Base-by-base conservation (phyloP, 2,329 filamentous ascomycete species). In the Metarhizium rileyi region DNA sequence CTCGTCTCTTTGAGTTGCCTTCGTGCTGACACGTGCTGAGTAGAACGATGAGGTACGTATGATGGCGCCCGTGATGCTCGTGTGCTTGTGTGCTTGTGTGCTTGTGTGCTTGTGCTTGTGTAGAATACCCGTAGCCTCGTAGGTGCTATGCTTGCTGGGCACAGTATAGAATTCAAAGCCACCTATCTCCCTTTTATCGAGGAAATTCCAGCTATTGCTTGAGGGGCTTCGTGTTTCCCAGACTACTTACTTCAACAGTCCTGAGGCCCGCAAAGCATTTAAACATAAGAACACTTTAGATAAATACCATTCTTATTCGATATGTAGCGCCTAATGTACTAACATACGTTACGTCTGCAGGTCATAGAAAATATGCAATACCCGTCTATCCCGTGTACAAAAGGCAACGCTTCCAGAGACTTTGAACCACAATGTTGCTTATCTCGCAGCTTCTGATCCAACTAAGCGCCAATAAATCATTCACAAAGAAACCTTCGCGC, bases 401-500 rank as follows among this genome's bases (percentile, higher is more conserved):
- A 7, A 20, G 16, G n/a, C 5, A 14, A 8, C 9, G 1, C 35
- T 20, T 8, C 41, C 41, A 23, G 12, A 41, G n/a, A 14, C n/a
- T 42, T 28, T 8, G 12, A 28, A 28, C 27, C 27, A 28, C 8
- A 28, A 28, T 7, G 27, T 36, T 36, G 16, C 33, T n/a, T 6
- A n/a, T 40, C n/a, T 23, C 20, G 8, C 36, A 5, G 8, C 14
- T 23, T 16, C 44, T n/a, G 6, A 18, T 23, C 38, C 16, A 36
- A 16, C 33, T 16, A 10, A 44, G 36, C 41, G 47, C 38, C 47
- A 12, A 44, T 23, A 30, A 50, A 36, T 35, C 27, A 26, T 46
- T 52, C 57, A 68, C 23, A 67, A 47, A 25, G 57, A 53, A 38
- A 66, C 73, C 57, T 74, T 79, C 4, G 87, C 85, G 12, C 82